phyloP scores from a whole-genome alignment of 179 eudicot species.

The Pouteria campechiana region DNA sequence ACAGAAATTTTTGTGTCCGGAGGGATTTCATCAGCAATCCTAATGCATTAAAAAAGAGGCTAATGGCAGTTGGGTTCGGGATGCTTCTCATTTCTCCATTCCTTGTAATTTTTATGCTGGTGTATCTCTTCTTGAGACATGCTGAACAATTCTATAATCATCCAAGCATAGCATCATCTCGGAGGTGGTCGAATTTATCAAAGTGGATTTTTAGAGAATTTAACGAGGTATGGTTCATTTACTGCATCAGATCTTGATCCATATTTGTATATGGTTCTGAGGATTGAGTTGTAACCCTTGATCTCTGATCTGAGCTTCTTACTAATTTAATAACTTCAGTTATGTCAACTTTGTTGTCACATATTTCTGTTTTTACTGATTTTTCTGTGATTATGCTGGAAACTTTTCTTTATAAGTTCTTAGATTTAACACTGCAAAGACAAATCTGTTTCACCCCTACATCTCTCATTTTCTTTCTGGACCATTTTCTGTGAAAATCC shows the following conservation, averaged over 20 bases:
- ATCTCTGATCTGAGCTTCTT: too few species aligned
- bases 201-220: slow-evolving; percentile 93
- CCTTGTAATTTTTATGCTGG: slow-evolving; percentile 84
- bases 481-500: too few species aligned
- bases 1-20: slow-evolving; percentile 76
- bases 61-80: slow-evolving; percentile 62
- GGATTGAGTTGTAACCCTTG: too few species aligned
- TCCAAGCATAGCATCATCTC: slow-evolving; percentile 86
- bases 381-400: neutral
- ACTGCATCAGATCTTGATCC: too few species aligned
- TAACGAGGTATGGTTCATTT: slow-evolving; percentile 59
- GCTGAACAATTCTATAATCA: slow-evolving; percentile 96
- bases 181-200: slow-evolving; percentile 96
- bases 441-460: too few species aligned
- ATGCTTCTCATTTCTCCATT: slow-evolving; percentile 92
- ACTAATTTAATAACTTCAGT: too few species aligned
- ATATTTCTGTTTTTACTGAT: neutral
- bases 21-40: slow-evolving; percentile 75
- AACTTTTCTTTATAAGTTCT: neutral
- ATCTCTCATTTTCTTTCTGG: too few species aligned
- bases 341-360: too few species aligned
- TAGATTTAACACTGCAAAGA: too few species aligned
- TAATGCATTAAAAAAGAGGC: slow-evolving; percentile 67
- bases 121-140: slow-evolving; percentile 90
- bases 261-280: too few species aligned